A percentile compares a stretch with the other conserved stretches of the same genome.
Conservation (phyloP, 129 eudicot genomes). For the Erigeron canadensis region DNA sequence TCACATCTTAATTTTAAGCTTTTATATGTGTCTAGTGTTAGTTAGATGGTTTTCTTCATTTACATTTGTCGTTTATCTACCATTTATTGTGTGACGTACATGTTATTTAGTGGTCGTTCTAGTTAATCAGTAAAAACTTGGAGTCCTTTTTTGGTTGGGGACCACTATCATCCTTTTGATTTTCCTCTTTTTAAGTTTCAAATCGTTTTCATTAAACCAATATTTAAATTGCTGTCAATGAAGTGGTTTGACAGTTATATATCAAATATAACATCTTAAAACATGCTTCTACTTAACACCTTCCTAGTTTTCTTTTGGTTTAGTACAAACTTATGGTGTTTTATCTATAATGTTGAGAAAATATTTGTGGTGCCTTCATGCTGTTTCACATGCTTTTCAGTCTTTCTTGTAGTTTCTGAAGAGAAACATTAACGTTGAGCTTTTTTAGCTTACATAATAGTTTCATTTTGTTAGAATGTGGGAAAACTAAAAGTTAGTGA, state of each 20-base stretch:
- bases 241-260: background rate
- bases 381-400: background rate
- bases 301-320: constrained; percentile 1
- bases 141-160: background rate
- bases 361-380: constrained; percentile 6
- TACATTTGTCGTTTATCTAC: constrained; percentile 6
- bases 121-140: background rate
- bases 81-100: constrained; percentile 24
- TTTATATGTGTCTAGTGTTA: background rate
- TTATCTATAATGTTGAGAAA: background rate
- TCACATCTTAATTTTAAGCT: too few species aligned
- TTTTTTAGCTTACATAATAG: background rate
- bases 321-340: constrained; percentile 1
- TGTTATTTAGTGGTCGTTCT: constrained; percentile 16
- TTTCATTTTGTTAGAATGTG: constrained; percentile 1
- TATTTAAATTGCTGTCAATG: background rate
- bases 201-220: background rate
- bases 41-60: background rate
- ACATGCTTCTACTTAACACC: background rate
- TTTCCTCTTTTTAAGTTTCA: constrained; percentile 1
- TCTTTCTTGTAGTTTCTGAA: constrained; percentile 9
- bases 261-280: background rate
- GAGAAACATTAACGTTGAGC: constrained; percentile 7
- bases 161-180: background rate
- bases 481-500: background rate